These are phyloP conservation scores for Aurifilum marmelostoma DNA, from an alignment of 2,329 filamentous ascomycete species.

Conservation along the genomic window DNA sequence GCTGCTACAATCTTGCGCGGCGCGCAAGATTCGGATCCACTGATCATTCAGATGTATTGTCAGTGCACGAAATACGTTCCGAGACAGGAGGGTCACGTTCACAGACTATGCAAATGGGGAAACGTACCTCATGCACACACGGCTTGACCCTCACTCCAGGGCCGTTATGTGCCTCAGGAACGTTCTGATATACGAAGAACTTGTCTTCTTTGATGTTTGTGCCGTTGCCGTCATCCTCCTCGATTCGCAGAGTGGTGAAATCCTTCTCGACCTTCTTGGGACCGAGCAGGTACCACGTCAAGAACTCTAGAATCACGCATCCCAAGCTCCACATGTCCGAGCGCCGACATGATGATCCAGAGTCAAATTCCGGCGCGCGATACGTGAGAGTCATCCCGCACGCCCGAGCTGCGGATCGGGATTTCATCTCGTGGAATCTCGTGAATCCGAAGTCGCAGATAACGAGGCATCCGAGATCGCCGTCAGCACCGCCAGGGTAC, in stretches of 20 bases:
- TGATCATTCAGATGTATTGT: not conserved
- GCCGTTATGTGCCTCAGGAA: not conserved
- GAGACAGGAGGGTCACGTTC: not conserved
- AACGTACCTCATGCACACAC: not conserved
- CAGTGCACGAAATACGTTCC: not conserved
- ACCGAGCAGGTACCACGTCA: slow-evolving; percentile 1
- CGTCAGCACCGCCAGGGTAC: not conserved
- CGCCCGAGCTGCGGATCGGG: not conserved
- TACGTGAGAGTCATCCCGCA: not conserved
- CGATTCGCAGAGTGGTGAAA: not conserved
- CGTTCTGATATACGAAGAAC: not conserved
- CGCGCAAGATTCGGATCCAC: not conserved
- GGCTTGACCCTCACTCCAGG: not conserved
- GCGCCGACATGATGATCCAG: not conserved
- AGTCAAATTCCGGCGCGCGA: not conserved
- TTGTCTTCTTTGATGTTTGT: not conserved
- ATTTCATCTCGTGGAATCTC: not conserved
- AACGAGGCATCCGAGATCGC: not conserved
- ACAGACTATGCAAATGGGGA: not conserved
- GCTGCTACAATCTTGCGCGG: not conserved
- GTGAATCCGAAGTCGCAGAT: not conserved
- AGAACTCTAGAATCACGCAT: not conserved
- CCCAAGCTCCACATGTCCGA: not conserved
- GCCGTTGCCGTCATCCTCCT: not conserved
- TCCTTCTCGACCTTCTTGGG: not conserved